A percentile compares a stretch with the other conserved stretches of the same genome.
These are phyloP conservation scores for Crepidotus variabilis DNA, from an alignment of 768 basidiomycete genomes.

Conservation along the genomic window DNA sequence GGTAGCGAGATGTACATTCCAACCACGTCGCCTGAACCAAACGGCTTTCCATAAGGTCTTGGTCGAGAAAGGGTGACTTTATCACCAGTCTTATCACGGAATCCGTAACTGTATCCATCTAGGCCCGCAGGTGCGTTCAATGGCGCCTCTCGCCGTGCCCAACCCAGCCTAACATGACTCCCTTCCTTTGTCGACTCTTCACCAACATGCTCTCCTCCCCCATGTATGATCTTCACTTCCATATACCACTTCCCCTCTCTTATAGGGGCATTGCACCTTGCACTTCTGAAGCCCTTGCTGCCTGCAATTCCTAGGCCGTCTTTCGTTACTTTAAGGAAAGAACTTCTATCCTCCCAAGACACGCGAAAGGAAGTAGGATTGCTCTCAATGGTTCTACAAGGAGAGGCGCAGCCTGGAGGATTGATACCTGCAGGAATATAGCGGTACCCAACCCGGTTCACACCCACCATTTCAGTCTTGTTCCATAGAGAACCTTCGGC, in stretches of 20 bases:
- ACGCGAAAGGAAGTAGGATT: constrained; percentile 66
- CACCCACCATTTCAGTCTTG: constrained; percentile 66
- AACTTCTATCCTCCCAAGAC: constrained; percentile 89
- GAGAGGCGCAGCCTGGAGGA: constrained; percentile 47
- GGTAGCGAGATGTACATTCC: constrained; percentile 95
- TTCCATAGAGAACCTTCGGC: constrained; percentile 52
- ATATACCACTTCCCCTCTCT: constrained; percentile 92
- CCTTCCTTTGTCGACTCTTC: constrained; percentile 56
- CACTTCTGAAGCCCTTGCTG: constrained; percentile 88
- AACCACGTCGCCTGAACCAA: constrained; percentile 80
- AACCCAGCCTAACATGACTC: constrained; percentile 86
- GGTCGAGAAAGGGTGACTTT: constrained; percentile 84
- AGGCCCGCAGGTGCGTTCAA: constrained; percentile 90
- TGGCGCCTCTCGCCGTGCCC: constrained; percentile 90
- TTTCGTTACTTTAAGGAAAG: constrained; percentile 73
- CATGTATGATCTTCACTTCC: constrained; percentile 79
- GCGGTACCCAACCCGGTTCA: constrained; percentile 76
- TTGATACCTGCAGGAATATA: constrained; percentile 79
- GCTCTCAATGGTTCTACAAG: constrained; percentile 81
- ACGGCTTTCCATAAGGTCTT: constrained; percentile 70
- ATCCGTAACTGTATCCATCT: constrained; percentile 91
- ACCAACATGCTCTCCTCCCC: constrained; percentile 56
- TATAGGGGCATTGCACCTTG: constrained; percentile 84
- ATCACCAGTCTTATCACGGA: constrained; percentile 90
- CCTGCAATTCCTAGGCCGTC: constrained; percentile 77